Evolutionary conservation across 495 filamentous ascomycete genomes (phyloP).

Genomic region (Cudoniella acicularis): DNA sequence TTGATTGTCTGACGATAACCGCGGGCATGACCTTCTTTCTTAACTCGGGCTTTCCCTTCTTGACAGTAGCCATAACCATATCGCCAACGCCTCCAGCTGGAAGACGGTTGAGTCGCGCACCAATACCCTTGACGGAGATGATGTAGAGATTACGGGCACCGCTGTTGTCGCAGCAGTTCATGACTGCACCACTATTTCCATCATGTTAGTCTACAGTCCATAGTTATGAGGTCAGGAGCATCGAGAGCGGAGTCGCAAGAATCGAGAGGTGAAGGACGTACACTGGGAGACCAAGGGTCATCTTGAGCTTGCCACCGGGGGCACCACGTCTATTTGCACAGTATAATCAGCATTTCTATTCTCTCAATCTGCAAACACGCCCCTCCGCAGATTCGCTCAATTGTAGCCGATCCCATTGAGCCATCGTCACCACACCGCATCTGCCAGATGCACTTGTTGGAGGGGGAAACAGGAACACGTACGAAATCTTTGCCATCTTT

Average conservation of each 20-base stretch:
- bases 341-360: constrained; percentile 1
- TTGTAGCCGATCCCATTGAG: background rate
- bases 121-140: constrained; percentile 99
- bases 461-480: constrained; percentile 16
- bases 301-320: constrained; percentile 99
- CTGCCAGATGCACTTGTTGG: too few species aligned
- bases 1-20: constrained; percentile 95
- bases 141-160: constrained; percentile 99
- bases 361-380: background rate
- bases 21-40: constrained; percentile 99
- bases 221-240: too few species aligned
- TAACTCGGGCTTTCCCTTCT: constrained; percentile 99
- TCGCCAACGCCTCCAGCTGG: constrained; percentile 97
- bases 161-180: constrained; percentile 98
- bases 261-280: constrained; percentile 53
- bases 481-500: constrained; percentile 32
- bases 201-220: constrained; percentile 2
- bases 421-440: too few species aligned
- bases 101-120: constrained; percentile 96
- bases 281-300: constrained; percentile 99
- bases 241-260: too few species aligned
- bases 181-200: constrained; percentile 76
- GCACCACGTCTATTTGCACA: constrained; percentile 65
- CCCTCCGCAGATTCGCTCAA: background rate
- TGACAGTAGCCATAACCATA: constrained; percentile 99